Base-by-base conservation (phyloP, 75 land plant species). In the Pinus tabuliformis region DNA sequence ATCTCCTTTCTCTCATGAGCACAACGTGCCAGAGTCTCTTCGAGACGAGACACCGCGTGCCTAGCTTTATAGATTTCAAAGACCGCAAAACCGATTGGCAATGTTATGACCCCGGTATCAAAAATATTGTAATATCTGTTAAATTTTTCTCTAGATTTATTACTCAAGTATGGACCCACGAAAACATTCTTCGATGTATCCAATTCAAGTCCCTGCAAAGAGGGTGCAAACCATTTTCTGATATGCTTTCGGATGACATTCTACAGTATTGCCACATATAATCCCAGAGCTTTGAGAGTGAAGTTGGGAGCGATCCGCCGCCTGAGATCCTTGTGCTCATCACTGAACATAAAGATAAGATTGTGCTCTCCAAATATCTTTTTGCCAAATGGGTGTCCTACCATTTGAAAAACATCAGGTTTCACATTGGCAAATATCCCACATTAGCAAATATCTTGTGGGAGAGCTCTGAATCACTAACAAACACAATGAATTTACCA, bases 361-460 rank as follows among this genome's bases (percentile, higher is more conserved):
- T 96, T 96, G 77, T 87, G 88, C 39, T 96, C 92, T 42, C 99
- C 99, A 78, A 96, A 96, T 22, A 96, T 86, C 82, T 92, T 93
- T 82, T 89, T 94, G 9, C 99, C 99, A 70, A 96, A 91, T 3
- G 99, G 99, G 72, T 96, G 99, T 65, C 99, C 99, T 64, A 94
- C 78, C 52, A 96, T 82, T 59, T 86, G 86, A 78, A 96, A 91
- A 17, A 82, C 95, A 57, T 90, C 97, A 39, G 92, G 93, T 42
- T 86, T 86, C 33, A 96, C 99, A 65, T 96, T 96, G 77, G 99
- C 73, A 93, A 30, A 30, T 30, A 30, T 30, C 30, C 0, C n/a
- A n/a, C n/a, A n/a, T n/a, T n/a, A n/a, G n/a, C n/a, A n/a, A n/a
- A n/a, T n/a, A n/a, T n/a, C n/a, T n/a, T 30, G 30, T 30, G 30